These are phyloP conservation scores for Pyrus hybrid DNA, from an alignment of 331 rosid species.

Conservation along the genomic window DNA sequence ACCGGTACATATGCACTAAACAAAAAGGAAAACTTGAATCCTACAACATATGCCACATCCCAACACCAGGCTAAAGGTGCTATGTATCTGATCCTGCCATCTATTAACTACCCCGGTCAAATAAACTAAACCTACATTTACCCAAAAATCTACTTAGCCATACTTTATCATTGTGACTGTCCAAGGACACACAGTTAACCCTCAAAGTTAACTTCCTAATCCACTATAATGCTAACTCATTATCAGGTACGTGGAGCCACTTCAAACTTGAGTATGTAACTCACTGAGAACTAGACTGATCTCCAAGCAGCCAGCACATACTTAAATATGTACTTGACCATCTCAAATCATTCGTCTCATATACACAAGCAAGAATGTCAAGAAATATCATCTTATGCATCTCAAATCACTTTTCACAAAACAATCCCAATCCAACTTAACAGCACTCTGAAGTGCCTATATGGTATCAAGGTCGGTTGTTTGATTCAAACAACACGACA, in stretches of 20 bases:
- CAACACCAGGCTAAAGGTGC: too few species aligned
- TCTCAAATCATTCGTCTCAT: not conserved
- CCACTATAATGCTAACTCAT: not conserved
- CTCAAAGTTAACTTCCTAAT: not conserved
- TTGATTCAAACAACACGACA: not conserved
- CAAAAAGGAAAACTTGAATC: too few species aligned
- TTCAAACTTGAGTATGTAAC: not conserved
- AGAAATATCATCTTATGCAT: not conserved
- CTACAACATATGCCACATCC: too few species aligned
- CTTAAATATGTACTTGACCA: not conserved
- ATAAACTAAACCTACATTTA: too few species aligned
- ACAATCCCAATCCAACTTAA: not conserved
- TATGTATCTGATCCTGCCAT: not conserved
- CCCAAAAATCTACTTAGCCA: not conserved
- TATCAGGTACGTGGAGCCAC: not conserved
- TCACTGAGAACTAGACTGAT: not conserved
- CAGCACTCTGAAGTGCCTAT: not conserved
- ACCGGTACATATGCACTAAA: too few species aligned
- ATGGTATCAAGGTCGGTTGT: not conserved
- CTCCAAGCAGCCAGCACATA: not conserved
- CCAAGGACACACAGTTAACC: not conserved
- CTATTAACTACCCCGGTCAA: too few species aligned
- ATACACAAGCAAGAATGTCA: not conserved
- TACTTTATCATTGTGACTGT: not conserved
- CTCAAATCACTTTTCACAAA: not conserved